These are phyloP conservation scores for Monosporascus sp. DNA, from an alignment of 2,329 filamentous ascomycete species.

Conservation along the genomic window DNA sequence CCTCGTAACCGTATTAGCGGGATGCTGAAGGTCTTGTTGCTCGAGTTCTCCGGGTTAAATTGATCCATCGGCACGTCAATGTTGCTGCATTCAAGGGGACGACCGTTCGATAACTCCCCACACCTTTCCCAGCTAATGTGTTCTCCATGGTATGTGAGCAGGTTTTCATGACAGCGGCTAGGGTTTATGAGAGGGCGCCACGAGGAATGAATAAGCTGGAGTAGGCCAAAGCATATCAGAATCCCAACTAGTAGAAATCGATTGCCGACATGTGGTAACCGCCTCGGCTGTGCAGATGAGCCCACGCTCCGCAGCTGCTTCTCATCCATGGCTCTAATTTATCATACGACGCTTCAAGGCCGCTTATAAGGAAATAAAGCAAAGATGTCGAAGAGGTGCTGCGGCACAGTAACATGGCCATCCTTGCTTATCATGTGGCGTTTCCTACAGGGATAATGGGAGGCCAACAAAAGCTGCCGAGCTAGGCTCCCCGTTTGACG, in stretches of 20 bases:
- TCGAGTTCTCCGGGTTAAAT: slow-evolving; percentile 27
- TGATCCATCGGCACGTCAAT: slow-evolving; percentile 43
- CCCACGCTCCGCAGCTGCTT: too few relatives aligned
- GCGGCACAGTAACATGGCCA: too few relatives aligned
- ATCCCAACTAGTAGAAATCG: slow-evolving; percentile 13
- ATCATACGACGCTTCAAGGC: too few relatives aligned
- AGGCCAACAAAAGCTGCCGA: too few relatives aligned
- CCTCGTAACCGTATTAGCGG: slow-evolving; percentile 40
- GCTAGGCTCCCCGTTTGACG: too few relatives aligned
- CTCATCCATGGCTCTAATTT: too few relatives aligned
- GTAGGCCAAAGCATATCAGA: background rate
- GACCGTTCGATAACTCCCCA: slow-evolving; percentile 28
- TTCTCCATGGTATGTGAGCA: slow-evolving; percentile 27
- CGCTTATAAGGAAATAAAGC: too few relatives aligned
- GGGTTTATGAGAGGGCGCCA: background rate
- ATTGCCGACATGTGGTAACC: too few relatives aligned
- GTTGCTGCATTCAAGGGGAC: slow-evolving; percentile 35
- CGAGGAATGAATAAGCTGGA: background rate
- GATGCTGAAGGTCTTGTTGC: slow-evolving; percentile 35
- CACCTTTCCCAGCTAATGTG: slow-evolving; percentile 33
- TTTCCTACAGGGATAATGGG: too few relatives aligned
- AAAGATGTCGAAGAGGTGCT: too few relatives aligned
- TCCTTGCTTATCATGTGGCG: too few relatives aligned
- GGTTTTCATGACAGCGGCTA: background rate
- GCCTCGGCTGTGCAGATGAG: too few relatives aligned